These are phyloP conservation scores for Arthroderma uncinatum DNA, from an alignment of 2,329 filamentous ascomycete genomes.

Conservation along the genomic window DNA sequence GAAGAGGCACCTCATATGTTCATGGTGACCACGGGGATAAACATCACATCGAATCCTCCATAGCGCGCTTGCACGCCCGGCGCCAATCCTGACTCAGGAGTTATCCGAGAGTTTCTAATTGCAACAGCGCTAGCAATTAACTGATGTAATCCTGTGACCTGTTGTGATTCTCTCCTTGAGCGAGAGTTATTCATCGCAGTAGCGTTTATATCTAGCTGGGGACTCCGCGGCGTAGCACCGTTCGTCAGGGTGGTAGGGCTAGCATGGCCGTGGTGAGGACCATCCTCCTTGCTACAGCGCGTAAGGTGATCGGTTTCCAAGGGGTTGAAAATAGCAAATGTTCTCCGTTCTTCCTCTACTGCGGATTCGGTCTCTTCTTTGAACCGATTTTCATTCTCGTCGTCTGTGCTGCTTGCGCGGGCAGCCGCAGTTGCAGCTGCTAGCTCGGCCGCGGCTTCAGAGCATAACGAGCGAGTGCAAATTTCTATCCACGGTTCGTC, in stretches of 20 bases:
- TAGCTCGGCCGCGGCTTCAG: slow-evolving; percentile 12
- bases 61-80: neutral
- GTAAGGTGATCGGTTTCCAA: slow-evolving; percentile 16
- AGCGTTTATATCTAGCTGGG: neutral
- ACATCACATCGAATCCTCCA: slow-evolving; percentile 4
- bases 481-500: slow-evolving; percentile 28
- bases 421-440: neutral
- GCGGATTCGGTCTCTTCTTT: neutral
- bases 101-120: neutral
- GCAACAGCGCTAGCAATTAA: slow-evolving; percentile 14
- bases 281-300: neutral
- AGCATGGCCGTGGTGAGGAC: neutral
- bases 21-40: slow-evolving; percentile 7
- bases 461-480: slow-evolving; percentile 7
- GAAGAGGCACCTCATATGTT: neutral
- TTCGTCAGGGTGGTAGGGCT: neutral
- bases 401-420: slow-evolving; percentile 10
- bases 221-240: neutral
- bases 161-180: slow-evolving; percentile 9
- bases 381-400: slow-evolving; percentile 4
- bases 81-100: neutral
- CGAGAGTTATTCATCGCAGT: neutral
- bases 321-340: slow-evolving; percentile 23
- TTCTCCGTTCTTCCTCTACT: slow-evolving; percentile 7
- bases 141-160: slow-evolving; percentile 14